Percentiles rank a stretch among this genome's conserved stretches.
Conservation (phyloP, 2,329 filamentous ascomycete species). For the Penicillium oxalicum region DNA sequence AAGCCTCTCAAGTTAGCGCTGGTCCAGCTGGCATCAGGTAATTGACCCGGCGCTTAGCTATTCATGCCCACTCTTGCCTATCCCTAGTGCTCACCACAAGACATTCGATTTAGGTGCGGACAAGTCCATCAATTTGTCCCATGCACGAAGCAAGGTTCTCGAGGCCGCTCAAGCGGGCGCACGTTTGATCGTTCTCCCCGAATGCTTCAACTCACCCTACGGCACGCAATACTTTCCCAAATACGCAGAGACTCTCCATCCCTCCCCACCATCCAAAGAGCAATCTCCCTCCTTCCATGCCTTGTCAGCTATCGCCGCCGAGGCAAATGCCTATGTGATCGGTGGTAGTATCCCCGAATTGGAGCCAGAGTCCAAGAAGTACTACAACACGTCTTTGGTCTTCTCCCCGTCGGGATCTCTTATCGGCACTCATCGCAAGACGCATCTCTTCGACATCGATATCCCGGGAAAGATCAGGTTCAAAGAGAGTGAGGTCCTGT, state of each 20-base stretch:
- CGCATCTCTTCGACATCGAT: conserved; percentile 95
- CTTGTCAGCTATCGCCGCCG: conserved; percentile 69
- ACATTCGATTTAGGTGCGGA: conserved; percentile 53
- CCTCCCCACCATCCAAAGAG: conserved; percentile 63
- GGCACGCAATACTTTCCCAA: conserved; percentile 83
- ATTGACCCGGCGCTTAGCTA: not conserved
- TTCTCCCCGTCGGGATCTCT: conserved; percentile 75
- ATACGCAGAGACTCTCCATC: conserved; percentile 84
- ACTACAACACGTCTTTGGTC: conserved; percentile 86
- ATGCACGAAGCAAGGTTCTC: conserved; percentile 74
- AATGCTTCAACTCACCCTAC: conserved; percentile 99
- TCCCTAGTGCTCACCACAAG: not conserved
- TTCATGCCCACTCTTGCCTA: no score
- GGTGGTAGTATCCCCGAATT: conserved; percentile 91
- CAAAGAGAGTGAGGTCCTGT: conserved; percentile 81
- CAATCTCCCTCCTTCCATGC: conserved; percentile 81
- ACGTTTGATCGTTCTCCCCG: conserved; percentile 82
- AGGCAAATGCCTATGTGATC: conserved; percentile 73
- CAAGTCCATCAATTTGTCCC: conserved; percentile 76
- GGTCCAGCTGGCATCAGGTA: conserved; percentile 71
- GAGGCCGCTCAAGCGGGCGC: conserved; percentile 72
- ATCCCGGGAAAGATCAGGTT: conserved; percentile 94
- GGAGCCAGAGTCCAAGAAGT: conserved; percentile 58
- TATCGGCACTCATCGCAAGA: conserved; percentile 84
- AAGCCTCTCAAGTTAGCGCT: conserved; percentile 73